Base-by-base conservation (phyloP, 2,329 filamentous ascomycete species). In the Stagonosporopsis cucurbitacearum region DNA sequence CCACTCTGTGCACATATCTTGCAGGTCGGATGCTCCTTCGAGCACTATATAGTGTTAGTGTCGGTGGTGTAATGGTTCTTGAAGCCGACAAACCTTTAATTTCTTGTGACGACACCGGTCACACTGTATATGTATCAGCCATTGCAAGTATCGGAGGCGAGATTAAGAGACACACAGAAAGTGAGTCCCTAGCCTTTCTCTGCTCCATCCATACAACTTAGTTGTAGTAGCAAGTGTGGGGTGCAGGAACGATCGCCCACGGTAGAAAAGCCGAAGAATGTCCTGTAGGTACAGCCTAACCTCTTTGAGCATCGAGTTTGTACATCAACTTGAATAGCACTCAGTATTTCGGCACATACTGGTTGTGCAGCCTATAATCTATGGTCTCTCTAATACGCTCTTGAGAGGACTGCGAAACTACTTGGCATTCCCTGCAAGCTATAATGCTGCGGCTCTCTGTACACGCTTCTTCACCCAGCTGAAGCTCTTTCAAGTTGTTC, bases 91-190 rank as follows among this genome's bases (percentile, higher is more conserved):
- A 33, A 61, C 62, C 52, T 63, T 68, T 32, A 68, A 37, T 42
- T 68, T 68, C 35, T 68, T 68, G 46, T 64, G 54, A 41, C 66
- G 63, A 44, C 66, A 68, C 26, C 66, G 59, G 46, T 67, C 64
- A 58, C 66, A 68, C 59, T 64, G 19, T 35, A 19, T 26, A 12
- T 13, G 11, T 28, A 40, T 62, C 40, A 62, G 59, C 40, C n/a
- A 26, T 45, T 6, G 11, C 25, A 17, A 41, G 13, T 7, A 6
- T 50, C 17, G 11, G 40, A 28, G 22, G 15, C 12, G 30, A 8
- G 23, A 40, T 32, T 17, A 39, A 20, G 37, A 43, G n/a, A 54
- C 54, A 35, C 46, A 62, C 59, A 50, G 59, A 59, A 54, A 62
- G 53, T 37, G 50, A 49, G 15, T 62, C 57, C 33, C 59, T 62